A percentile compares a stretch with the other conserved stretches of the same genome.
Conservation (phyloP, 1,139 yeast species). For the Yamadazyma atlantica region DNA sequence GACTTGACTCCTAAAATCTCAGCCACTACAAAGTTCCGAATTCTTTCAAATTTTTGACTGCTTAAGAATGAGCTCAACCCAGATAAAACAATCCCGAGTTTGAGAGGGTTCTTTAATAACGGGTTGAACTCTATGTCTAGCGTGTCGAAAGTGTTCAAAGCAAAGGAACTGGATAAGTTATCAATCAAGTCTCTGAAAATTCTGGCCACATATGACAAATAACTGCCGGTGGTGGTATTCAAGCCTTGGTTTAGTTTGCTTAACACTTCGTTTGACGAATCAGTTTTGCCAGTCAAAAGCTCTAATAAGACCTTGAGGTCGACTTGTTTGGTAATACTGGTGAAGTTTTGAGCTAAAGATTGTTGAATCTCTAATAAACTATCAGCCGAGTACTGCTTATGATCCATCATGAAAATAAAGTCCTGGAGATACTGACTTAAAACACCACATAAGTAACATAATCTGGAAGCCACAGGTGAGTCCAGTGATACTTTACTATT, state of each 20-base stretch:
- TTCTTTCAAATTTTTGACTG: constrained; percentile 39
- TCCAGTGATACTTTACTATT: background rate
- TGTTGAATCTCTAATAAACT: constrained; percentile 2
- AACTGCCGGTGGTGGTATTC: constrained; percentile 9
- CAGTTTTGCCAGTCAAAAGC: background rate
- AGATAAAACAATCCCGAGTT: constrained; percentile 37
- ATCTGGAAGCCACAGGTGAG: background rate
- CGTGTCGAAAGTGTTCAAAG: constrained; percentile 25
- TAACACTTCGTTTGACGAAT: background rate
- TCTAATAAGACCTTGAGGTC: constrained; percentile 2
- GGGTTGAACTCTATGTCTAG: constrained; percentile 28
- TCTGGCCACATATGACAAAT: constrained; percentile 26
- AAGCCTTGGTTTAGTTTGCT: constrained; percentile 3
- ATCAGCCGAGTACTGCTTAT: constrained; percentile 3
- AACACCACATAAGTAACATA: constrained; percentile 12
- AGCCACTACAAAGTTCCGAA: constrained; percentile 64
- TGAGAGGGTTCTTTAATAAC: constrained; percentile 32
- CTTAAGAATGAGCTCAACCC: constrained; percentile 34
- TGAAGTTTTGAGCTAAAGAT: constrained; percentile 1
- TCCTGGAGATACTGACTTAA: constrained; percentile 31
- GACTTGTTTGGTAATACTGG: background rate
- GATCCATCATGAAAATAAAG: constrained; percentile 19
- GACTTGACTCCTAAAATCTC: constrained; percentile 57
- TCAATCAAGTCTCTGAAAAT: constrained; percentile 22
- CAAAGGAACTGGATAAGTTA: constrained; percentile 27